Evolutionary conservation across 768 basidiomycete genomes (phyloP).

Genomic region (Boletus barrowsii): DNA sequence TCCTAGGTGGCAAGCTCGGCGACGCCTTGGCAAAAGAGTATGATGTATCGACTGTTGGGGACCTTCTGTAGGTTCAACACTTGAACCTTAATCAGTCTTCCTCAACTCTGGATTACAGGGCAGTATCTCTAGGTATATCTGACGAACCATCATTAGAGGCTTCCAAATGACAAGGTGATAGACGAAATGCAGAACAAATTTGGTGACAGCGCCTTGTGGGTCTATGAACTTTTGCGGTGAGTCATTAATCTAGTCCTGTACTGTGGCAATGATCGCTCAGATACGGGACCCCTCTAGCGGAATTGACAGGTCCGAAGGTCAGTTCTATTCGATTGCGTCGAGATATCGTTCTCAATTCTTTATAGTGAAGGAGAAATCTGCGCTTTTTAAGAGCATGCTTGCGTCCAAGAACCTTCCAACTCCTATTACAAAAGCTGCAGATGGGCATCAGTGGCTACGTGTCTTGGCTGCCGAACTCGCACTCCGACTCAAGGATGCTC

Average conservation of each 20-base stretch:
- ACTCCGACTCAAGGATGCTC: constrained; percentile 77
- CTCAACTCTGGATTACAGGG: constrained; percentile 33
- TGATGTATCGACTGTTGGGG: constrained; percentile 84
- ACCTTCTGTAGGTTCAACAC: constrained; percentile 67
- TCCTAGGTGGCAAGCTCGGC: constrained; percentile 93
- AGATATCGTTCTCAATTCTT: background rate
- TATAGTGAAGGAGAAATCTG: constrained; percentile 81
- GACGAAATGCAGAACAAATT: constrained; percentile 80
- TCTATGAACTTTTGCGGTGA: constrained; percentile 86
- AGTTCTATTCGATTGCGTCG: constrained; percentile 1
- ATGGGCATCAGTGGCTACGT: constrained; percentile 88
- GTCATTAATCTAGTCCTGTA: constrained; percentile 13
- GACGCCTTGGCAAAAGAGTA: constrained; percentile 83
- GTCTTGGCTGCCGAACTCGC: constrained; percentile 90
- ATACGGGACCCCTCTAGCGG: constrained; percentile 46
- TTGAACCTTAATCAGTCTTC: background rate
- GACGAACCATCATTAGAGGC: background rate
- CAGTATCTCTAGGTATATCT: constrained; percentile 53
- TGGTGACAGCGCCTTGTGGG: constrained; percentile 83
- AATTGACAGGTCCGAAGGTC: constrained; percentile 86
- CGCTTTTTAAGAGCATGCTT: constrained; percentile 86
- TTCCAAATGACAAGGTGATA: constrained; percentile 25
- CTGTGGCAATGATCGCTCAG: background rate
- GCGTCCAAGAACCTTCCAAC: constrained; percentile 92
- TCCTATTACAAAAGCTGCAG: constrained; percentile 65